Evolutionary conservation across 2,329 filamentous ascomycete species (phyloP).

Genomic region (Xylaria sp.): DNA sequence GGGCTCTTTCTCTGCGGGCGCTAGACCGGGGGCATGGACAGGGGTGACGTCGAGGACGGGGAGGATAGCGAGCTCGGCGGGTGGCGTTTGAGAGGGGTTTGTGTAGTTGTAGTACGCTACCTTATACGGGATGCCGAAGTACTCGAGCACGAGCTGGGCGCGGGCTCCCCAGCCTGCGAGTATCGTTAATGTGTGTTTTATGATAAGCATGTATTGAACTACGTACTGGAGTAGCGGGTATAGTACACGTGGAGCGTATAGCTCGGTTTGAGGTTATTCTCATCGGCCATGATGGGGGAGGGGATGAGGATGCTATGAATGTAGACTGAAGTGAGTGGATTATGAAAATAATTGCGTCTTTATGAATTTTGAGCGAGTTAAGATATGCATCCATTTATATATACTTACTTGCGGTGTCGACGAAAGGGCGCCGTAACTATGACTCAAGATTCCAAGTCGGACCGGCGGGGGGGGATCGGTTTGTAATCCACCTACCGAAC

Average conservation of each 20-base stretch:
- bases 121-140: conserved; percentile 57
- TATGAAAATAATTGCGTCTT: not conserved
- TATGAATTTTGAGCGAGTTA: not conserved
- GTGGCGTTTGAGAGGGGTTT: conserved; percentile 40
- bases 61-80: conserved; percentile 55
- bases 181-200: conserved; percentile 9
- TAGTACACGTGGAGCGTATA: conserved; percentile 41
- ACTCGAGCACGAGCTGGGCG: conserved; percentile 54
- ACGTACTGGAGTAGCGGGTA: conserved; percentile 44
- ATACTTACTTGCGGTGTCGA: not conserved
- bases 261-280: conserved; percentile 24
- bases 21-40: not conserved
- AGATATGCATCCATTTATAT: not conserved
- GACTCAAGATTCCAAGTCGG: not conserved
- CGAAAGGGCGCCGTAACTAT: not conserved
- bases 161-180: conserved; percentile 43
- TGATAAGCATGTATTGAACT: not conserved
- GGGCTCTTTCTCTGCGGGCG: conserved; percentile 49
- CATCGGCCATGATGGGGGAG: conserved; percentile 30
- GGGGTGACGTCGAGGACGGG: conserved; percentile 49
- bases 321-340: not conserved
- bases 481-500: not conserved
- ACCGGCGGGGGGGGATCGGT: too few species aligned
- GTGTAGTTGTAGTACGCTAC: conserved; percentile 54
- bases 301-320: not conserved